phyloP scores from a whole-genome alignment of 2,329 filamentous ascomycete species.

The Colletotrichum chlorophyti region DNA sequence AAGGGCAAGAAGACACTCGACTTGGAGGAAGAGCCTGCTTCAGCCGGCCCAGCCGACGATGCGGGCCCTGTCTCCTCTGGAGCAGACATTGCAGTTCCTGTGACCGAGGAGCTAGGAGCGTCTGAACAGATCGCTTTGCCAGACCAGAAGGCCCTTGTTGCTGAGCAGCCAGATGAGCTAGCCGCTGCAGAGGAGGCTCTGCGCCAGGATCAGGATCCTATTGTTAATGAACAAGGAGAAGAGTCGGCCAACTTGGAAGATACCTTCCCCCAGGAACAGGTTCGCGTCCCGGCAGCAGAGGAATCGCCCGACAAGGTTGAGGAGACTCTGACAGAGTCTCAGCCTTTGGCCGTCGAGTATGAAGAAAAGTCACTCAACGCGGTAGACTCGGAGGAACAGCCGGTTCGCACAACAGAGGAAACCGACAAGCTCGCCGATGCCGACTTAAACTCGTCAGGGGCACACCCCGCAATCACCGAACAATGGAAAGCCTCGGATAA shows the following conservation, averaged over 20 bases:
- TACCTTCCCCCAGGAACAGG: background rate
- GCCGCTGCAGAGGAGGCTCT: background rate
- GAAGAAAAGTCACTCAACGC: background rate
- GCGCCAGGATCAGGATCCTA: background rate
- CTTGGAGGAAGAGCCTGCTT: background rate
- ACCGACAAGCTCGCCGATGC: background rate
- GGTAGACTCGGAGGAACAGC: background rate
- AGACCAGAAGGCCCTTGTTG: background rate
- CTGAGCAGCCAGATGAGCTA: background rate
- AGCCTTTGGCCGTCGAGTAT: background rate
- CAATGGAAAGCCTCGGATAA: background rate
- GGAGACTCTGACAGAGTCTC: background rate
- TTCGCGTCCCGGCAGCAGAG: background rate
- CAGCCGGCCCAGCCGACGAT: background rate
- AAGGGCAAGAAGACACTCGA: constrained; percentile 27
- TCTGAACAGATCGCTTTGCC: background rate
- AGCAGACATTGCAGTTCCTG: background rate
- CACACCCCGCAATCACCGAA: background rate
- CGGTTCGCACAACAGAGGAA: background rate
- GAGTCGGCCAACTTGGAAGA: background rate
- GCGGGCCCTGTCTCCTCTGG: background rate
- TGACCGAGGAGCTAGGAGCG: background rate
- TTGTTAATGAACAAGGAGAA: background rate
- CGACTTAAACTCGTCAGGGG: background rate
- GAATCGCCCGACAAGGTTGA: background rate